Conservation (phyloP, 1,139 yeast species). For the Debaryomyces fabryi region DNA sequence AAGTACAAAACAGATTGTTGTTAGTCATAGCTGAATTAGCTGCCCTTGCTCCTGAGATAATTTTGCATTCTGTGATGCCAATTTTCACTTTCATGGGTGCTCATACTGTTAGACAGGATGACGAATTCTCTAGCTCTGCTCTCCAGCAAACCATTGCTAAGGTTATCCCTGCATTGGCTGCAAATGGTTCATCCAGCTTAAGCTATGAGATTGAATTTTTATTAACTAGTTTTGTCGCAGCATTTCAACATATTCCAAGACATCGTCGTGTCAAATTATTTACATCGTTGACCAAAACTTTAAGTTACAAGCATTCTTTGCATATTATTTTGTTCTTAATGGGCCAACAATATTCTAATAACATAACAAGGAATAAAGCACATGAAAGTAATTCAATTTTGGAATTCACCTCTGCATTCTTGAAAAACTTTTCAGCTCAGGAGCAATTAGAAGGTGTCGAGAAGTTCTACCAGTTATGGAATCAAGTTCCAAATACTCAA, state of each 20-base stretch:
- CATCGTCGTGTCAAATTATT: slow-evolving; percentile 90
- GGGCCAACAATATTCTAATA: slow-evolving; percentile 72
- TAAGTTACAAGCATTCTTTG: slow-evolving; percentile 70
- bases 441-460: slow-evolving; percentile 69
- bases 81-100: slow-evolving; percentile 99
- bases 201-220: slow-evolving; percentile 78
- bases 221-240: slow-evolving; percentile 85
- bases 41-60: slow-evolving; percentile 84
- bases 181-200: slow-evolving; percentile 53
- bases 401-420: slow-evolving; percentile 72
- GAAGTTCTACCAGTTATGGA: slow-evolving; percentile 59
- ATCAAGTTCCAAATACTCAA: slow-evolving; percentile 44
- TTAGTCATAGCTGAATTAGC: slow-evolving; percentile 88
- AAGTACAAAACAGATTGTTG: slow-evolving; percentile 85
- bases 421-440: slow-evolving; percentile 64
- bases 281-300: slow-evolving; percentile 72
- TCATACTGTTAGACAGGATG: slow-evolving; percentile 94
- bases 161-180: slow-evolving; percentile 88
- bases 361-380: slow-evolving; percentile 55
- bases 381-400: slow-evolving; percentile 67
- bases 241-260: slow-evolving; percentile 93
- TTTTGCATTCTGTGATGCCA: slow-evolving; percentile 97
- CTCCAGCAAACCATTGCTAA: slow-evolving; percentile 89
- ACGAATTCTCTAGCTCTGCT: slow-evolving; percentile 89
- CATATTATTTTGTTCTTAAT: slow-evolving; percentile 75